phyloP scores from a whole-genome alignment of 208 protist genomes.

The Paratrypanosoma confusum region DNA sequence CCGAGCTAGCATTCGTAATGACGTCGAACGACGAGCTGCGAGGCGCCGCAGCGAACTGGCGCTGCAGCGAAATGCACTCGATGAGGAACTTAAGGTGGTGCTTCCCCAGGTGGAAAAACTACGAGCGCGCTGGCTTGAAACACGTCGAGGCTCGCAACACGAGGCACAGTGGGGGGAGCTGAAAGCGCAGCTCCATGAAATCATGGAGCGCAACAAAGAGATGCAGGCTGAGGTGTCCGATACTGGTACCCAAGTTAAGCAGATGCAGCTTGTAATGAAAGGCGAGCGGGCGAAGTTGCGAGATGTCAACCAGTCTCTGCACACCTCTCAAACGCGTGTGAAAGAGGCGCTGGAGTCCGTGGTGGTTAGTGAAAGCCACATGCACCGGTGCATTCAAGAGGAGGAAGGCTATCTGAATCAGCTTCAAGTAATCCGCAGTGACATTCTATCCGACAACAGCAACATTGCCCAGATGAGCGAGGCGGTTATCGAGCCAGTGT shows the following conservation, averaged over 20 bases:
- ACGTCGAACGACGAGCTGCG: constrained; percentile 4
- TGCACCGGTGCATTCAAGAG: constrained; percentile 5
- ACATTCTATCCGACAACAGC: constrained; percentile 4
- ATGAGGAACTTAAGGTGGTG: constrained; percentile 1
- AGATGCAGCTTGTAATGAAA: background rate
- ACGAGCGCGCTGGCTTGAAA: background rate
- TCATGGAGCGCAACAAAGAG: background rate
- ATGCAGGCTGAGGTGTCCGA: constrained; percentile 7
- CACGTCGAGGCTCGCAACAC: background rate
- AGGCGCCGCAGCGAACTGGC: constrained; percentile 5
- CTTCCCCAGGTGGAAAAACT: background rate
- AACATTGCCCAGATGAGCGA: background rate
- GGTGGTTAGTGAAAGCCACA: constrained; percentile 4
- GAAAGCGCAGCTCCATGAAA: constrained; percentile 3
- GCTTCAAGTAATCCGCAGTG: constrained; percentile 4
- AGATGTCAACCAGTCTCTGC: constrained; percentile 3
- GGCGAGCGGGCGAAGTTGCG: constrained; percentile 1
- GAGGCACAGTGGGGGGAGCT: constrained; percentile 14
- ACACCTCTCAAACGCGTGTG: constrained; percentile 1
- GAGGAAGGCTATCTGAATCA: constrained; percentile 10
- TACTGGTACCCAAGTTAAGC: constrained; percentile 3
- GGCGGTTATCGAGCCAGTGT: constrained; percentile 5
- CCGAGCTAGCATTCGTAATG: constrained; percentile 1
- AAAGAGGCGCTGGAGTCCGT: constrained; percentile 11
- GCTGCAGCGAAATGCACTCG: background rate